Percentiles rank a stretch among this genome's conserved stretches.
phyloP scores from a whole-genome alignment of 352 stramenopile genomes.

The Phytopythium montanum region DNA sequence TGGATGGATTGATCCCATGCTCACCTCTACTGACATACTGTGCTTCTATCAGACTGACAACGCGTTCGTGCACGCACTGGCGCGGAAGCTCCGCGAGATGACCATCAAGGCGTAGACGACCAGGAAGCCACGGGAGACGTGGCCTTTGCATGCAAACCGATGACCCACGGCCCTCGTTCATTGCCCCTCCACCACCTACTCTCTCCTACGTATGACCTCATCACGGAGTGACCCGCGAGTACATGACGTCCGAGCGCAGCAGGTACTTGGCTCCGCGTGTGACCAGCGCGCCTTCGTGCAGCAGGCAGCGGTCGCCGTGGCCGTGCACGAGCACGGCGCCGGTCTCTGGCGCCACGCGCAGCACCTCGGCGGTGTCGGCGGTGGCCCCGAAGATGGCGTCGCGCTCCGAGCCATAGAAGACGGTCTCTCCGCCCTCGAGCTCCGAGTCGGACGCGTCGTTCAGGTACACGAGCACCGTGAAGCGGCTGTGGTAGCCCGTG shows the following conservation, averaged over 20 bases:
- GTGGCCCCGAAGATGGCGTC: slow-evolving; percentile 18
- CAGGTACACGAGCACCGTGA: slow-evolving; percentile 81
- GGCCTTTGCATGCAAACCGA: not conserved
- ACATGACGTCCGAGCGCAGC: slow-evolving; percentile 82
- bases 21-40: slow-evolving; percentile 9
- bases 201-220: not conserved
- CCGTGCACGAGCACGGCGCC: slow-evolving; percentile 70
- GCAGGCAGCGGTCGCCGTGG: slow-evolving; percentile 67
- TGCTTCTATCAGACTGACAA: slow-evolving; percentile 37
- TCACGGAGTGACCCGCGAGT: slow-evolving; percentile 21
- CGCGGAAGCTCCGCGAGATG: slow-evolving; percentile 63
- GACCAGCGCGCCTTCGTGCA: slow-evolving; percentile 72
- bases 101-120: slow-evolving; percentile 22
- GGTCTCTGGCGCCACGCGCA: slow-evolving; percentile 58
- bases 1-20: not conserved
- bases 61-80: slow-evolving; percentile 64
- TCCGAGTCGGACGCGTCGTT: slow-evolving; percentile 75
- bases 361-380: slow-evolving; percentile 8
- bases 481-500: slow-evolving; percentile 69
- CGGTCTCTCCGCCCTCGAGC: slow-evolving; percentile 54
- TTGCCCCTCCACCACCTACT: not conserved
- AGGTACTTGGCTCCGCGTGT: slow-evolving; percentile 67
- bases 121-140: not conserved
- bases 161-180: not conserved
- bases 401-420: slow-evolving; percentile 66